Evolutionary conservation across 331 rosid genomes (phyloP).

Genomic region (Arachis monticola): DNA sequence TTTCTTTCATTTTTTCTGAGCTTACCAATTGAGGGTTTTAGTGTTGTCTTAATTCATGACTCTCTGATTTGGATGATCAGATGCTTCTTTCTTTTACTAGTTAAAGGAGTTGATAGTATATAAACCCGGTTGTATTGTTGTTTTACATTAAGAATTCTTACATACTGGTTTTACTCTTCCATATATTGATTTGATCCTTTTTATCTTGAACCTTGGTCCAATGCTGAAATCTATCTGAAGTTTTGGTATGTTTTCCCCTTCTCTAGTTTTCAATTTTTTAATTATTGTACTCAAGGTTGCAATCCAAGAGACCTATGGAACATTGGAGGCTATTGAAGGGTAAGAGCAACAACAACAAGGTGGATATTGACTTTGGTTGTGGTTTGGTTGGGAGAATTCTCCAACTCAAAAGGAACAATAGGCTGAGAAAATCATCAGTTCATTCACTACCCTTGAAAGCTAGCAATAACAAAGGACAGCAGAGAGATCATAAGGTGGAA

Average conservation of each 20-base stretch:
- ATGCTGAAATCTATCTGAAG: no score
- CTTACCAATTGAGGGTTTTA: neutral
- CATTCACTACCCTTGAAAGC: slow-evolving; percentile 68
- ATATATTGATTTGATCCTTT: no score
- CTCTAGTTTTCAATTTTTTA: no score
- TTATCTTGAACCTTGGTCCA: no score
- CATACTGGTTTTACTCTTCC: no score
- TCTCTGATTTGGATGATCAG: neutral
- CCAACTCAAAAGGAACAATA: slow-evolving; percentile 48
- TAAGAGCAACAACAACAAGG: slow-evolving; percentile 38
- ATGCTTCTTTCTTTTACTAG: neutral
- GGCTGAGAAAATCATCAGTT: slow-evolving; percentile 70
- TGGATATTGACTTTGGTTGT: slow-evolving; percentile 55
- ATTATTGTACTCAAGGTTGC: slow-evolving; percentile 69
- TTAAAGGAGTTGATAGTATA: no score
- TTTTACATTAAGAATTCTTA: no score
- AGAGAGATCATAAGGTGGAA: slow-evolving; percentile 17
- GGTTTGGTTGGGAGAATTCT: slow-evolving; percentile 69
- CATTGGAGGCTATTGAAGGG: slow-evolving; percentile 84
- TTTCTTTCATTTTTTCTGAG: slow-evolving; percentile 10
- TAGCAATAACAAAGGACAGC: slow-evolving; percentile 36
- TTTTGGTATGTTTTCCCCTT: no score
- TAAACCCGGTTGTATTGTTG: no score
- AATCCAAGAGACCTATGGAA: slow-evolving; percentile 95
- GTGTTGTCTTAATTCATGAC: slow-evolving; percentile 8